Percentiles rank a stretch among this genome's conserved stretches.
Evolutionary conservation across 208 protist species (phyloP).

Genomic region (Crithidia brevicula): DNA sequence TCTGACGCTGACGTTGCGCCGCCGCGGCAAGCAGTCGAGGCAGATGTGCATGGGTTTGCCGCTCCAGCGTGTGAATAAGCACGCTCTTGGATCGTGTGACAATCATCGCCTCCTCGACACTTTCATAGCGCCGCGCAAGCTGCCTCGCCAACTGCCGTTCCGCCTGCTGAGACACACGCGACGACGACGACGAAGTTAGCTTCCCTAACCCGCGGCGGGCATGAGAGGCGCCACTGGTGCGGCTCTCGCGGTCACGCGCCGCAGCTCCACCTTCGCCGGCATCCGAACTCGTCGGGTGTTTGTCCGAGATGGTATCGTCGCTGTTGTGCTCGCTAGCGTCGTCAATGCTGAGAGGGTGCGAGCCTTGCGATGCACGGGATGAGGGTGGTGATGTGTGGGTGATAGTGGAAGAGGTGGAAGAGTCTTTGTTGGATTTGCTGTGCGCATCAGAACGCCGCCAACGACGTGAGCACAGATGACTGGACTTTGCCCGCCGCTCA

Average conservation of each 20-base stretch:
- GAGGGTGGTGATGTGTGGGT: constrained; percentile 17
- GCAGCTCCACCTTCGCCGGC: not conserved
- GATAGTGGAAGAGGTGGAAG: constrained; percentile 2
- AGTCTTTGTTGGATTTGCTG: not conserved
- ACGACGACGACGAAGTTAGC: not conserved
- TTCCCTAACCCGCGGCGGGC: not conserved
- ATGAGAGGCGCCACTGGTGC: not conserved
- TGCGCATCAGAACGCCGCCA: not conserved
- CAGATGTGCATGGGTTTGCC: constrained; percentile 20
- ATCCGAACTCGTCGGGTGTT: too few relatives aligned
- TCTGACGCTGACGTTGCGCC: constrained; percentile 25
- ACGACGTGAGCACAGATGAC: constrained; percentile 2
- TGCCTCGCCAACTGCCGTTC: constrained; percentile 4
- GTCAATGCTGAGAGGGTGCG: not conserved
- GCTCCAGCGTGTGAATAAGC: constrained; percentile 50
- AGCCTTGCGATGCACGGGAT: not conserved
- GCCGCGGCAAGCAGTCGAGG: constrained; percentile 23
- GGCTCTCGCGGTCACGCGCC: not conserved
- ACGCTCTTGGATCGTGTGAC: constrained; percentile 67
- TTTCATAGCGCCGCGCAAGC: constrained; percentile 43
- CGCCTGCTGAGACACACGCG: not conserved
- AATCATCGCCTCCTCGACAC: constrained; percentile 67
- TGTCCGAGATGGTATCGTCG: not conserved
- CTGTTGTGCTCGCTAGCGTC: not conserved
- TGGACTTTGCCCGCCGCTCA: not conserved